Evolutionary conservation across 352 stramenopile species (phyloP), one percentile per base, ranked within the genome.

Genomic region (Phytophthora pseudosyringae): DNA sequence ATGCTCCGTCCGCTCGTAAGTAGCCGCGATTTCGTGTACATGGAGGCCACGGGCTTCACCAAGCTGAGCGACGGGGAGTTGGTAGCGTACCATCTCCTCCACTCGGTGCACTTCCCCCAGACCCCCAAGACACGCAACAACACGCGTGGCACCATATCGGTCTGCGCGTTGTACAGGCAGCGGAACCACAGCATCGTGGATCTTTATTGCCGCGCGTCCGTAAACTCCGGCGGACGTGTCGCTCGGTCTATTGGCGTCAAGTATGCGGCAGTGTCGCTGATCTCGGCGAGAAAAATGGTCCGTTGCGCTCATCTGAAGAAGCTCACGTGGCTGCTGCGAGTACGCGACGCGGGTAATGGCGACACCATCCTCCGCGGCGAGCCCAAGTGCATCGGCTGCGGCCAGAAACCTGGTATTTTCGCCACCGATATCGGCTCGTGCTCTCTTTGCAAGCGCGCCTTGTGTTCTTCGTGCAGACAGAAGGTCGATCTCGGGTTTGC

Each of bases 41-140:
- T 65, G 57, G 57, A 65, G 16, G 57, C 57, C 1, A 65, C 57
- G 29, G 57, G 57, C 9, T 78, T 81, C 10, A 65, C 47, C 3
- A 66, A 67, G 39, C 59, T 88, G 8, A 63, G 64, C 13, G 55
- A 67, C 16, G 76, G 76, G 26, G 79, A 90, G 36, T 44, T 66
- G 28, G 59, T 92, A 39, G 81, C 81, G n/a, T 92, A 80, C 58
- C 83, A 90, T 13, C 53, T 92, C 18, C 51, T 86, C 12, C 83
- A 90, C 67, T 89, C 79, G 31, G 73, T 91, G 21, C 58, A 80
- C 15, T 85, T 91, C 51, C 71, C 73, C 5, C 64, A 86, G 43
- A 79, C 80, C 6, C 63, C 65, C 3, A 56, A 71, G 21, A 70
- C 80, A 2, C 59, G 65, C 0, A 71, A 67, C 15, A 81, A 76